A percentile compares a stretch with the other conserved stretches of the same genome.
These are phyloP conservation scores for Cercophora samala DNA, from an alignment of 495 filamentous ascomycete genomes.

Conservation along the genomic window DNA sequence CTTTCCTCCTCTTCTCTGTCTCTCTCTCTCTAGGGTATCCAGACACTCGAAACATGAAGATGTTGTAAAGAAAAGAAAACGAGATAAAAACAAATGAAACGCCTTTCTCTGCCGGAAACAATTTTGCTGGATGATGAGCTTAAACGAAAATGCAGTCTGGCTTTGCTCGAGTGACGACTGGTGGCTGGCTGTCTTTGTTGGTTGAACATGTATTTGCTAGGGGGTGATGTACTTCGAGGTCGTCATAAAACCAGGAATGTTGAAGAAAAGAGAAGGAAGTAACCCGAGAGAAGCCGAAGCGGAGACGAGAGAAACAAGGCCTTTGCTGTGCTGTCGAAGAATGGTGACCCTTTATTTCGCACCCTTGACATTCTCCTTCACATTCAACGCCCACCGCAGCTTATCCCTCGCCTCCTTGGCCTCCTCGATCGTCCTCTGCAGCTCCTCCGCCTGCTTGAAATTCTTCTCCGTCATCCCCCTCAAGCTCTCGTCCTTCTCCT, in stretches of 20 bases:
- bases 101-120: not conserved
- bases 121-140: not conserved
- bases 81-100: conserved; percentile 1
- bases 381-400: conserved; percentile 65
- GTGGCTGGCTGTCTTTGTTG: not conserved
- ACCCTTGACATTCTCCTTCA: conserved; percentile 56
- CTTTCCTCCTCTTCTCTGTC: not conserved
- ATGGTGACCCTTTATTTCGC: conserved; percentile 36
- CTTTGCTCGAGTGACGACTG: not conserved
- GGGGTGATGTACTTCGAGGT: not conserved
- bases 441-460: conserved; percentile 50
- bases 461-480: conserved; percentile 54
- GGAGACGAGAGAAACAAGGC: not conserved
- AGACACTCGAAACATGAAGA: not conserved
- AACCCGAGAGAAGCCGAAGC: not conserved
- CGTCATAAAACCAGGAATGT: not conserved
- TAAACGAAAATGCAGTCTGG: not conserved
- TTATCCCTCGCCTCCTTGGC: conserved; percentile 60
- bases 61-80: not conserved
- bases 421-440: conserved; percentile 56
- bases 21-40: not conserved
- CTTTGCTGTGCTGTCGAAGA: not conserved
- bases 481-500: conserved; percentile 58
- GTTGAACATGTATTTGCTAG: not conserved
- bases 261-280: not conserved